Percentiles rank a stretch among this genome's conserved stretches.
These are phyloP conservation scores for Aureobasidium subglaciale DNA, from an alignment of 2,329 filamentous ascomycete species.

Conservation along the genomic window DNA sequence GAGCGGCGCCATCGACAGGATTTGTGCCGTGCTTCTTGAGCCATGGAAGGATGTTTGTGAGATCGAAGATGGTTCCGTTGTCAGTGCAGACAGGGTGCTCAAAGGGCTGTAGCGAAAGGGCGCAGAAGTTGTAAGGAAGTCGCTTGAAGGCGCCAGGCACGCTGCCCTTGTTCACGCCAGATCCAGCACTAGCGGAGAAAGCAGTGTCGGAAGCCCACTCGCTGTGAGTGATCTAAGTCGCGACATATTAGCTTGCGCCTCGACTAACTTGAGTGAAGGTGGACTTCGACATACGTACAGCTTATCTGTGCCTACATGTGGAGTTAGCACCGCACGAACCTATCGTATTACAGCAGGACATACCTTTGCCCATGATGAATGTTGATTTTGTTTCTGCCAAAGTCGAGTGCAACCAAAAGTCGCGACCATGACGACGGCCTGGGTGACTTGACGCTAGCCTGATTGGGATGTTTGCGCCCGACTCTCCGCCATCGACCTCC, in stretches of 20 bases:
- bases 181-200: constrained; percentile 72
- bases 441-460: background rate
- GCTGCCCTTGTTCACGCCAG: constrained; percentile 52
- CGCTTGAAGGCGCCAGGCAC: constrained; percentile 67
- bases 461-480: background rate
- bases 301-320: constrained; percentile 29
- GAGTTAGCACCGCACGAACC: background rate
- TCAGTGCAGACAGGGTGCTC: constrained; percentile 86
- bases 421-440: background rate
- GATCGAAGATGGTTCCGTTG: constrained; percentile 84
- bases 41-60: constrained; percentile 91
- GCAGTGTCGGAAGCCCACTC: constrained; percentile 93
- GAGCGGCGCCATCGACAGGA: constrained; percentile 71
- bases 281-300: constrained; percentile 30
- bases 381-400: background rate
- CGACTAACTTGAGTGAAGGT: constrained; percentile 8
- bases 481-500: background rate
- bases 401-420: constrained; percentile 7
- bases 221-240: constrained; percentile 75
- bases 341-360: background rate
- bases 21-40: constrained; percentile 90
- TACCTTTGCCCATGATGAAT: constrained; percentile 23
- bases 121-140: constrained; percentile 96
- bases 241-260: background rate
- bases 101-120: constrained; percentile 91